Conservation (phyloP, 306 rosid species). For the Fagus sylvatica region DNA sequence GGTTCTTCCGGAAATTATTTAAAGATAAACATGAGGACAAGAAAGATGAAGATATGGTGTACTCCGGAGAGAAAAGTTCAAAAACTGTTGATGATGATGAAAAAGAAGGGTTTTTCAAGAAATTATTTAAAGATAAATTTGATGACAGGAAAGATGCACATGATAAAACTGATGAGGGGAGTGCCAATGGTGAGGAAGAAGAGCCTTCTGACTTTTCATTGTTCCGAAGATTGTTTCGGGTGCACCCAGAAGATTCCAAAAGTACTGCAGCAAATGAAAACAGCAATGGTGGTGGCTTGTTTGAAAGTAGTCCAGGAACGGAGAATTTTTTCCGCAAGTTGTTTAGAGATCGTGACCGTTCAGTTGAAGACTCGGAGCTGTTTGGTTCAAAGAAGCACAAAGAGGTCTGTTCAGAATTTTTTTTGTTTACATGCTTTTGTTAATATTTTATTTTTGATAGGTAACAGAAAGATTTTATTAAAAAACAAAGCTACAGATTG, state of each 20-base stretch:
- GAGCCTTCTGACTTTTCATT: slow-evolving; percentile 78
- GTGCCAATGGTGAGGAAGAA: slow-evolving; percentile 69
- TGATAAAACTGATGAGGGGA: slow-evolving; percentile 69
- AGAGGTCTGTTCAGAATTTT: slow-evolving; percentile 56
- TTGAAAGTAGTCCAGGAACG: slow-evolving; percentile 87
- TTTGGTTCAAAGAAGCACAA: slow-evolving; percentile 73
- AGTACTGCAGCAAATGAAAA: slow-evolving; percentile 52
- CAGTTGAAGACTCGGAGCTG: slow-evolving; percentile 88
- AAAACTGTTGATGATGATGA: slow-evolving; percentile 71
- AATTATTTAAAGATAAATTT: slow-evolving; percentile 68
- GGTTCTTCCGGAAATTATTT: slow-evolving; percentile 71
- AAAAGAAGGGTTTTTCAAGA: slow-evolving; percentile 78
- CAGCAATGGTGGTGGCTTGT: slow-evolving; percentile 39
- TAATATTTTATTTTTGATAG: no score
- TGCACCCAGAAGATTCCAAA: slow-evolving; percentile 87
- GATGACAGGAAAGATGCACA: slow-evolving; percentile 71
- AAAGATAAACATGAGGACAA: slow-evolving; percentile 81
- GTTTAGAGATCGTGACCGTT: slow-evolving; percentile 83
- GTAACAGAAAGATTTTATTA: no score
- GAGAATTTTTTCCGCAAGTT: slow-evolving; percentile 87
- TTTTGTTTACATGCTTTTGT: neutral
- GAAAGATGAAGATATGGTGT: slow-evolving; percentile 50
- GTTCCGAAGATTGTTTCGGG: slow-evolving; percentile 80
- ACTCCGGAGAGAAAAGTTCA: slow-evolving; percentile 55
- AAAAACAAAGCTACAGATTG: no score